Evolutionary conservation across 441 rosid genomes (phyloP).

Genomic region (Corymbia calophylla): DNA sequence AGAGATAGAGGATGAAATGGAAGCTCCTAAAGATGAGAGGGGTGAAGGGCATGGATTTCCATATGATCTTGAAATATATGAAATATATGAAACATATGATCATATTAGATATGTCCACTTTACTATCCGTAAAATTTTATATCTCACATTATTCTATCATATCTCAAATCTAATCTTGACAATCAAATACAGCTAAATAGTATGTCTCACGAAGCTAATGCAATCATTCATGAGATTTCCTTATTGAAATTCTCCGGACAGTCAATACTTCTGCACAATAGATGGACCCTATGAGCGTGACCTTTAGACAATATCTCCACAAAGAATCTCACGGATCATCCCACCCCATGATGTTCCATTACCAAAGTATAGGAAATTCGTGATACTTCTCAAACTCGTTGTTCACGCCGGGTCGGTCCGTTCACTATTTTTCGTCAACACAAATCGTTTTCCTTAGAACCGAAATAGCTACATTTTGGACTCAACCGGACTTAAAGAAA

Average conservation of each 20-base stretch:
- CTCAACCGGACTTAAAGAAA: neutral
- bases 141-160: no score
- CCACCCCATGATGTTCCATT: neutral
- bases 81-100: no score
- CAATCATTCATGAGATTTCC: neutral
- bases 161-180: neutral
- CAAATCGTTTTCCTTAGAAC: neutral
- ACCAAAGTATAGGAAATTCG: neutral
- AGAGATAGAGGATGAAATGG: neutral
- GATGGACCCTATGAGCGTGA: neutral
- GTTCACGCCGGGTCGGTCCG: neutral
- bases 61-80: neutral
- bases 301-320: neutral
- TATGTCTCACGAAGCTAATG: neutral
- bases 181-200: neutral
- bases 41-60: neutral
- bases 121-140: no score
- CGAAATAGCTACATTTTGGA: neutral
- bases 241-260: neutral
- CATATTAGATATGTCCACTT: neutral
- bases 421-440: neutral
- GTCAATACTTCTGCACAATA: neutral
- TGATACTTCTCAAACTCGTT: neutral
- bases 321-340: neutral
- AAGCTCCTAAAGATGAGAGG: neutral